Conservation (phyloP, 495 filamentous ascomycete species). For the Annulohypoxylon moriforme region DNA sequence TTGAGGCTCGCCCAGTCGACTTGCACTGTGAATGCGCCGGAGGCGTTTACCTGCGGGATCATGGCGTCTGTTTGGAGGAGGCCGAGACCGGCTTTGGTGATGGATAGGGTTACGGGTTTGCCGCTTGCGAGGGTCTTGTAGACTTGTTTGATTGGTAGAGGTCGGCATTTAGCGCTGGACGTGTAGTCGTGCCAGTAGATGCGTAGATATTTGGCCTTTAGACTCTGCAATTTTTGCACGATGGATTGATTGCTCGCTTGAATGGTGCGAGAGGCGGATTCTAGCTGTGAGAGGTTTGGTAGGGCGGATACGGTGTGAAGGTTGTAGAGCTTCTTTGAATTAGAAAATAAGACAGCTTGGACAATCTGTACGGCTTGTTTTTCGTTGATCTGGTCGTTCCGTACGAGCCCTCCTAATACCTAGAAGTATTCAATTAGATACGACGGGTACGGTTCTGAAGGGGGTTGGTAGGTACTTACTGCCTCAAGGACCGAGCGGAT, state of each 20-base stretch:
- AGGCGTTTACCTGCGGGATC: slow-evolving; percentile 55
- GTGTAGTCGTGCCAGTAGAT: slow-evolving; percentile 87
- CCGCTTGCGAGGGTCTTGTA: slow-evolving; percentile 64
- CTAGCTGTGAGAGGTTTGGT: slow-evolving; percentile 12
- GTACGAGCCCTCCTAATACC: slow-evolving; percentile 72
- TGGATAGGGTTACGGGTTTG: slow-evolving; percentile 61
- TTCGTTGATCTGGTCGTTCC: slow-evolving; percentile 65
- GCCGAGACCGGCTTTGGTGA: slow-evolving; percentile 65
- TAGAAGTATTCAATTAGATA: slow-evolving; percentile 40
- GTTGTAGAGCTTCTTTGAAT: slow-evolving; percentile 74
- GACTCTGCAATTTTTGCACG: slow-evolving; percentile 14
- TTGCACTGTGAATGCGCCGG: slow-evolving; percentile 69
- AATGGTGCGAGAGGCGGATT: slow-evolving; percentile 7
- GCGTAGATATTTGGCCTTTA: slow-evolving; percentile 66
- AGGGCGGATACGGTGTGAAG: slow-evolving; percentile 49
- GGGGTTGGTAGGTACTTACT: slow-evolving; percentile 51
- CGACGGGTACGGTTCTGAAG: neutral
- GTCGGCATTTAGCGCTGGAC: slow-evolving; percentile 70
- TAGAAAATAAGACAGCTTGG: slow-evolving; percentile 74
- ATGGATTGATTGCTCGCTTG: slow-evolving; percentile 45
- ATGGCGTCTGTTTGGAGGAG: slow-evolving; percentile 69
- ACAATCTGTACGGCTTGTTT: slow-evolving; percentile 68
- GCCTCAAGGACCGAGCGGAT: slow-evolving; percentile 78
- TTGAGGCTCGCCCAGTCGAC: slow-evolving; percentile 71
- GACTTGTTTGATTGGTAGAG: slow-evolving; percentile 76